Evolutionary conservation across 768 basidiomycete genomes (phyloP).

Genomic region (Kwoniella newhampshirensis): DNA sequence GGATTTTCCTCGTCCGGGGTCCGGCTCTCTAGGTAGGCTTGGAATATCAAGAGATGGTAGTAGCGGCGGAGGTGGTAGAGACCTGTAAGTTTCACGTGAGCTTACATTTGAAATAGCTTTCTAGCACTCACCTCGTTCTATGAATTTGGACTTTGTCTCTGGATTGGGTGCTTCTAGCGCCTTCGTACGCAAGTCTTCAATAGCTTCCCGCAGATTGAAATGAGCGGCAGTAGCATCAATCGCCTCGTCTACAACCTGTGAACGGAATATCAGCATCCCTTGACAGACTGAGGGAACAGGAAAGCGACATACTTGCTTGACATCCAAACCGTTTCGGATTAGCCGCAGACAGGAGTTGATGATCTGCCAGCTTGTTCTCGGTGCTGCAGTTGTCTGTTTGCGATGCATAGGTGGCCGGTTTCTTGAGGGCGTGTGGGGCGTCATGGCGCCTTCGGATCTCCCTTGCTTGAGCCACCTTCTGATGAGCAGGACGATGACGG

Average conservation of each 20-base stretch:
- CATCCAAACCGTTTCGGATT: slow-evolving; percentile 76
- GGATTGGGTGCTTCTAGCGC: slow-evolving; percentile 78
- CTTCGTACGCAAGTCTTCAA: slow-evolving; percentile 73
- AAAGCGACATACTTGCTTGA: slow-evolving; percentile 62
- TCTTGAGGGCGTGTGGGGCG: slow-evolving; percentile 20
- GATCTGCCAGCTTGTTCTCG: slow-evolving; percentile 53
- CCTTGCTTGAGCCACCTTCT: slow-evolving; percentile 67
- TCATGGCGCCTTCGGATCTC: slow-evolving; percentile 8
- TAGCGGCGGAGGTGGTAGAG: slow-evolving; percentile 79
- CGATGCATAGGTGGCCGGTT: slow-evolving; percentile 1
- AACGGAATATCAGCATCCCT: slow-evolving; percentile 7
- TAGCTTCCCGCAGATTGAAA: slow-evolving; percentile 80
- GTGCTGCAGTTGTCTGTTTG: slow-evolving; percentile 10
- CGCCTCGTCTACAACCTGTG: slow-evolving; percentile 55
- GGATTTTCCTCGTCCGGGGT: slow-evolving; percentile 63
- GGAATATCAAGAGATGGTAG: slow-evolving; percentile 82
- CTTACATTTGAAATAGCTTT: slow-evolving; percentile 2
- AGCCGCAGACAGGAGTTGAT: slow-evolving; percentile 85
- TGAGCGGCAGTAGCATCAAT: slow-evolving; percentile 82
- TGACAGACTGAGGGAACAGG: neutral
- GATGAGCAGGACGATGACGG: slow-evolving; percentile 80
- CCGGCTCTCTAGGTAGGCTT: slow-evolving; percentile 79
- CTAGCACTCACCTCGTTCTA: slow-evolving; percentile 66
- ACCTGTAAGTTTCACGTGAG: slow-evolving; percentile 56
- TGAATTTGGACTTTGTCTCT: slow-evolving; percentile 64